Evolutionary conservation across 331 rosid genomes (phyloP).

Genomic region (Quercus tomentella): DNA sequence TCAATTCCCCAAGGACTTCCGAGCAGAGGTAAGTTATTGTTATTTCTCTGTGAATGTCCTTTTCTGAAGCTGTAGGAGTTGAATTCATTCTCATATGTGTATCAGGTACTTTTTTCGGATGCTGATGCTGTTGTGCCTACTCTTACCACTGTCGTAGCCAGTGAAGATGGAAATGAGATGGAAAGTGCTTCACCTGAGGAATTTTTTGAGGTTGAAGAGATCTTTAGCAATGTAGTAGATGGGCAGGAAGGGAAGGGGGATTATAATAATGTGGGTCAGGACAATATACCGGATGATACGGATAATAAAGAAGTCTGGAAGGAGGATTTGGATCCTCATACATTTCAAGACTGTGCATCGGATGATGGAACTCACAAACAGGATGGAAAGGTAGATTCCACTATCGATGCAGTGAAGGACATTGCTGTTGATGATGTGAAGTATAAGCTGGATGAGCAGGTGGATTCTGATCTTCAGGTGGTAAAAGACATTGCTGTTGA

Average conservation of each 20-base stretch:
- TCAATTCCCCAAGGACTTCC: conserved; percentile 80
- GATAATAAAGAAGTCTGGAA: conserved; percentile 60
- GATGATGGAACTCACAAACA: conserved; percentile 56
- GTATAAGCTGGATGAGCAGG: conserved; percentile 49
- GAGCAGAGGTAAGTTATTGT: conserved; percentile 78
- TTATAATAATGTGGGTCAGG: conserved; percentile 40
- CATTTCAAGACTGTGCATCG: conserved; percentile 69
- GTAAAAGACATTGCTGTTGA: conserved; percentile 93
- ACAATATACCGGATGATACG: conserved; percentile 28
- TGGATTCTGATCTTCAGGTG: conserved; percentile 49
- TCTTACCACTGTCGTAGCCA: conserved; percentile 61
- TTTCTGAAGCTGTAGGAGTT: conserved; percentile 48
- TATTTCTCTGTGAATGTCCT: conserved; percentile 27
- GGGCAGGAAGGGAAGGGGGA: conserved; percentile 69
- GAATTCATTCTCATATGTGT: conserved; percentile 70
- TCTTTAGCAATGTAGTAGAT: conserved; percentile 81
- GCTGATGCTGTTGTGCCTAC: conserved; percentile 88
- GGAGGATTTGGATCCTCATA: conserved; percentile 67
- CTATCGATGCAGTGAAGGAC: conserved; percentile 71
- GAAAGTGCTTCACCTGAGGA: conserved; percentile 90
- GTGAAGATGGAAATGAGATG: conserved; percentile 66
- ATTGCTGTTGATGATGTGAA: conserved; percentile 82
- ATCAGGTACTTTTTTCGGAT: conserved; percentile 95
- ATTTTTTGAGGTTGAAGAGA: conserved; percentile 96
- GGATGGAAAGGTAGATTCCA: conserved; percentile 42